Evolutionary conservation across 2,329 filamentous ascomycete genomes (phyloP).

Genomic region (Colletotrichum plurivorum): DNA sequence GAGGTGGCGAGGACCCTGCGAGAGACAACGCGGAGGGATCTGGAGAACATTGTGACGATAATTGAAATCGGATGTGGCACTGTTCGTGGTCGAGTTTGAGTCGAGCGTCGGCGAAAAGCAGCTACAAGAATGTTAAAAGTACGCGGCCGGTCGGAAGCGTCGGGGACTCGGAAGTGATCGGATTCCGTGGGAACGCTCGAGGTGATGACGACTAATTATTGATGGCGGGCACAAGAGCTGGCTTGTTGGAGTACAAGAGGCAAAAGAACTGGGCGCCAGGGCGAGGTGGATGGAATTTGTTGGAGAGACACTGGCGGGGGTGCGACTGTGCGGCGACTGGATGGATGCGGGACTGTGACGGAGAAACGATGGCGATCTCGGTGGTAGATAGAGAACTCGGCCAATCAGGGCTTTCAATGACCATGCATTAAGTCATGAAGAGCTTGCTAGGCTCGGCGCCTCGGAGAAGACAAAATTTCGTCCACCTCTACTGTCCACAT

Average conservation of each 20-base stretch:
- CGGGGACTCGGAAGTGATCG: no score
- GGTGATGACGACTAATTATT: background rate
- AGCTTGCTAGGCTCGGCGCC: constrained; percentile 36
- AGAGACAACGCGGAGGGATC: constrained; percentile 60
- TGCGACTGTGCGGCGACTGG: background rate
- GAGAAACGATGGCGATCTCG: constrained; percentile 42
- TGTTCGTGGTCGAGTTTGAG: constrained; percentile 26
- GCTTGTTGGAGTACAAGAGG: constrained; percentile 8
- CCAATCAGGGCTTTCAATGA: constrained; percentile 40
- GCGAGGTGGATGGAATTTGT: constrained; percentile 31
- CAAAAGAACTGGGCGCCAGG: constrained; percentile 30
- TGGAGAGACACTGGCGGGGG: background rate
- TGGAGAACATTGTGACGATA: constrained; percentile 58
- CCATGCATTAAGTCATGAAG: constrained; percentile 39
- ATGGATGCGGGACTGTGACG: constrained; percentile 41
- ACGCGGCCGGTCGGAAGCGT: no score
- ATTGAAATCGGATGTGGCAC: background rate
- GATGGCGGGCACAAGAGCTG: constrained; percentile 26
- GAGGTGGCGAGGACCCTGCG: constrained; percentile 59
- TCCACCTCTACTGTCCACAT: constrained; percentile 8
- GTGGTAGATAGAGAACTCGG: constrained; percentile 24
- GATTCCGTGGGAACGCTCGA: background rate
- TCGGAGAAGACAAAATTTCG: constrained; percentile 41
- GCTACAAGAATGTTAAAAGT: no score
- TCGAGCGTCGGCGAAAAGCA: background rate